Evolutionary conservation across 805 yeast species (phyloP).

Genomic region (Yarrowia keelungensis): DNA sequence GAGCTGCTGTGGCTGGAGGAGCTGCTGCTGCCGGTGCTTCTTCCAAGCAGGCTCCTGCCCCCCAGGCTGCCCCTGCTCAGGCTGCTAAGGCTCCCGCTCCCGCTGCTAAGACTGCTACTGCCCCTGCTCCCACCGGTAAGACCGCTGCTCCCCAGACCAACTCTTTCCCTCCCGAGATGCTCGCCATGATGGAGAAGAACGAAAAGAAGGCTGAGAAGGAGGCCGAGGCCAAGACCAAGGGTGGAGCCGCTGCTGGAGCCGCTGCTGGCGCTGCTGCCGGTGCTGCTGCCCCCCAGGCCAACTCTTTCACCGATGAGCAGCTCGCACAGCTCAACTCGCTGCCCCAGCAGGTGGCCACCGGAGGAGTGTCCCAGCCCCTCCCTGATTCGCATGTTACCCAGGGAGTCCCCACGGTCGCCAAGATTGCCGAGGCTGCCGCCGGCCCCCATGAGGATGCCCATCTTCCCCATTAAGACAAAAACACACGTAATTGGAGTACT

Average conservation of each 20-base stretch:
- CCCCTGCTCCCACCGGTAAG: conserved; percentile 36
- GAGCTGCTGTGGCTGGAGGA: conserved; percentile 11
- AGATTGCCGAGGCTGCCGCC: conserved; percentile 38
- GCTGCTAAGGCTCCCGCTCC: conserved; percentile 21
- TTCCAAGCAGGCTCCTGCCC: conserved; percentile 21
- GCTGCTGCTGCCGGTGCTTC: conserved; percentile 15
- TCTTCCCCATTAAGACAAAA: conserved; percentile 36
- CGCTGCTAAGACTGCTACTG: conserved; percentile 29
- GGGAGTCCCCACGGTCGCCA: conserved; percentile 37
- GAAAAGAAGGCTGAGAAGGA: conserved; percentile 21
- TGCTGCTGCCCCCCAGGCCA: conserved; percentile 35
- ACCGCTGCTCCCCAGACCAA: conserved; percentile 37
- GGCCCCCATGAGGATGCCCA: conserved; percentile 36
- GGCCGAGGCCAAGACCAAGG: conserved; percentile 20
- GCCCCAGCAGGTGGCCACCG: conserved; percentile 31
- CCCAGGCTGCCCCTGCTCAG: conserved; percentile 22
- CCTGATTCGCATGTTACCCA: conserved; percentile 32
- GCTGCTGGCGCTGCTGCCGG: background rate
- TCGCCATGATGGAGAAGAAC: conserved; percentile 32
- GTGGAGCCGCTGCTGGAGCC: background rate
- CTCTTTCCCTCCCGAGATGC: conserved; percentile 36
- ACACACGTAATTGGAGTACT: conserved; percentile 34
- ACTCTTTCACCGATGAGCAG: conserved; percentile 35
- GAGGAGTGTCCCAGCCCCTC: conserved; percentile 21
- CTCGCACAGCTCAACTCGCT: conserved; percentile 35